These are phyloP conservation scores for Brassica incana DNA, from an alignment of 345 rosid genomes.

Conservation along the genomic window DNA sequence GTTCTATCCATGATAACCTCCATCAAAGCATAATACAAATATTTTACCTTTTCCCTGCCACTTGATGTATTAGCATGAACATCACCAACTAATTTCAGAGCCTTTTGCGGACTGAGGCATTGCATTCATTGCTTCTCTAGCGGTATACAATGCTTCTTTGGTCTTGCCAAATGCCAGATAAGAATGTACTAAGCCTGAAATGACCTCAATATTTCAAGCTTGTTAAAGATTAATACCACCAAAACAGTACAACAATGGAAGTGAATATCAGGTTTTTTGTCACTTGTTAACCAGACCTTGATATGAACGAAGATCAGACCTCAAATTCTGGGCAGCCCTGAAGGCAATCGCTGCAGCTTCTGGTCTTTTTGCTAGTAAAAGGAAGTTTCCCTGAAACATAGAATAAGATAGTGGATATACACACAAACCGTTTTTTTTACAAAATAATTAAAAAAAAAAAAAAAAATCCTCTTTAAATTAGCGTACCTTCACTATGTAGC, in stretches of 20 bases:
- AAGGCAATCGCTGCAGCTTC: constrained; percentile 89
- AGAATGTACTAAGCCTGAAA: constrained; percentile 92
- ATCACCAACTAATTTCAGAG: constrained; percentile 94
- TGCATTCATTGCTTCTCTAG: constrained; percentile 99
- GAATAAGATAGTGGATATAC: not conserved
- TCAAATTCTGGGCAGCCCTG: constrained; percentile 92
- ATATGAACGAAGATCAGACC: constrained; percentile 96
- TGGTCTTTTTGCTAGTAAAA: constrained; percentile 71
- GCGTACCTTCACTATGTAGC: constrained; percentile 94
- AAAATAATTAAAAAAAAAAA: not conserved
- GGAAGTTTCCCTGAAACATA: constrained; percentile 73
- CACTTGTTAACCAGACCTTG: constrained; percentile 61
- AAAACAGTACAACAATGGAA: constrained; percentile 25
- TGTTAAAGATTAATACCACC: constrained; percentile 7
- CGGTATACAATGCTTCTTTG: constrained; percentile 89
- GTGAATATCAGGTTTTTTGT: constrained; percentile 1
- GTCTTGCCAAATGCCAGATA: constrained; percentile 84
- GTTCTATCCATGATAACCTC: not conserved
- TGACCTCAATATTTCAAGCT: constrained; percentile 7
- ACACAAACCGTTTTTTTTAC: not conserved
- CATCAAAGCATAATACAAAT: constrained; percentile 7
- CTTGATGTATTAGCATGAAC: constrained; percentile 84
- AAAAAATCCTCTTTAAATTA: not conserved
- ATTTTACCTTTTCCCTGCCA: constrained; percentile 93
- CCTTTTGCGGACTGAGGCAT: constrained; percentile 99